phyloP scores from a whole-genome alignment of 805 yeast species.

The Wickerhamiella sergipiensis region DNA sequence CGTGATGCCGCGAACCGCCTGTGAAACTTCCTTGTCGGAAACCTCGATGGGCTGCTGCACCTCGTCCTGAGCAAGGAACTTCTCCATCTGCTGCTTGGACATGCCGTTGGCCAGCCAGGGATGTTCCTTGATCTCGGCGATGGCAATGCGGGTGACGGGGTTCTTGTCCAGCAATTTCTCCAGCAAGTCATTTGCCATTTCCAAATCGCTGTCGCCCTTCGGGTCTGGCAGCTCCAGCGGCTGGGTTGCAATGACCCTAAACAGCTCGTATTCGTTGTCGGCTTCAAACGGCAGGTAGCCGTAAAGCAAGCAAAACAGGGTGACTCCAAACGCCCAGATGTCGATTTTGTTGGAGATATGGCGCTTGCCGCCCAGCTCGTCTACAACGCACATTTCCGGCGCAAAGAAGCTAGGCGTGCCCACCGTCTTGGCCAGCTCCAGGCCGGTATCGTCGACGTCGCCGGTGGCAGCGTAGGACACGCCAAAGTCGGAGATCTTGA shows the following conservation, averaged over 20 bases:
- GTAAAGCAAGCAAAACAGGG: slow-evolving; percentile 73
- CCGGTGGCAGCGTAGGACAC: slow-evolving; percentile 59
- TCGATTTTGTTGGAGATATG: slow-evolving; percentile 73
- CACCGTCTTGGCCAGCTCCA: slow-evolving; percentile 86
- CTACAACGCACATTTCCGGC: slow-evolving; percentile 74
- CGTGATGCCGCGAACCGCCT: slow-evolving; percentile 76
- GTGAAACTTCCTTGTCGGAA: slow-evolving; percentile 52
- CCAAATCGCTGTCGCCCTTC: slow-evolving; percentile 16
- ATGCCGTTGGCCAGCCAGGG: slow-evolving; percentile 46
- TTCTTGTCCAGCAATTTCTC: slow-evolving; percentile 50
- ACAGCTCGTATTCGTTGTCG: slow-evolving; percentile 71
- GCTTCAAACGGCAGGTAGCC: slow-evolving; percentile 86
- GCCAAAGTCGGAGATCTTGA: slow-evolving; percentile 94
- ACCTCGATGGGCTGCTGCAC: slow-evolving; percentile 37
- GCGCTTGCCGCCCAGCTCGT: slow-evolving; percentile 24
- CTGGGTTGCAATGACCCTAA: slow-evolving; percentile 62
- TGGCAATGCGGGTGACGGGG: slow-evolving; percentile 53
- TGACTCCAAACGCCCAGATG: slow-evolving; percentile 96
- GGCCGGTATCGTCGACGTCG: slow-evolving; percentile 43
- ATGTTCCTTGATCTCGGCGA: slow-evolving; percentile 61
- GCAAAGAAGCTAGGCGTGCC: slow-evolving; percentile 97
- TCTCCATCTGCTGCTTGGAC: slow-evolving; percentile 18
- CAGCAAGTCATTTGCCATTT: slow-evolving; percentile 40
- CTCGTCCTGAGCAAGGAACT: slow-evolving; percentile 20
- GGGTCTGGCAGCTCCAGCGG: slow-evolving; percentile 42